Percentiles rank a stretch among this genome's conserved stretches.
These are phyloP conservation scores for Geotrichum phurueaensis DNA, from an alignment of 1,139 yeast species.

Conservation along the genomic window DNA sequence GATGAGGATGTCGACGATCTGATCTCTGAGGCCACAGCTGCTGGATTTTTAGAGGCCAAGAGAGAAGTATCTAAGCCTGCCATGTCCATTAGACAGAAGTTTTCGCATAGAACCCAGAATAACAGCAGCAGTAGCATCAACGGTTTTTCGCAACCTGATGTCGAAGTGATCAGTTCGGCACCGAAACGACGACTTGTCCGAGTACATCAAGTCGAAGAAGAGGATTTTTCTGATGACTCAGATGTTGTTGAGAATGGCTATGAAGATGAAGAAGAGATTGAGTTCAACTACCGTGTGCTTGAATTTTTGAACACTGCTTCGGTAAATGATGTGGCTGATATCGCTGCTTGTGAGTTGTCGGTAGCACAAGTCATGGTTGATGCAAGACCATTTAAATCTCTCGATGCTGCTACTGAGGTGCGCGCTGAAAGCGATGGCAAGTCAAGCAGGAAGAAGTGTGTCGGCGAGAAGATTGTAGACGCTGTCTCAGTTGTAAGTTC, in stretches of 20 bases:
- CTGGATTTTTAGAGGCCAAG: conserved; percentile 24
- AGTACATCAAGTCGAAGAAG: conserved; percentile 9
- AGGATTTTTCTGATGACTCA: conserved; percentile 15
- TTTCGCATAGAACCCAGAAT: conserved; percentile 21
- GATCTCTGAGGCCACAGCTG: conserved; percentile 5
- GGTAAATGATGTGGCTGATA: conserved; percentile 69
- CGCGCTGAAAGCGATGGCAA: conserved; percentile 33
- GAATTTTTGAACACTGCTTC: conserved; percentile 76
- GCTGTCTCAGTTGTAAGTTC: conserved; percentile 43
- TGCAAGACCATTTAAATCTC: conserved; percentile 60
- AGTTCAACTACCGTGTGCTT: conserved; percentile 60
- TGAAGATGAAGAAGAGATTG: conserved; percentile 40
- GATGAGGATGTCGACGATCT: conserved; percentile 8
- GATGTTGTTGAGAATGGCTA: conserved; percentile 29
- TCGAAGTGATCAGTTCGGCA: conserved; percentile 19
- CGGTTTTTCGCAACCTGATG: background rate
- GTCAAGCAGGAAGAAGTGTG: conserved; percentile 45
- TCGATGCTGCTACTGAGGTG: conserved; percentile 53
- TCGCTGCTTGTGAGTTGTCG: conserved; percentile 64
- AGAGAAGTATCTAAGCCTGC: conserved; percentile 31
- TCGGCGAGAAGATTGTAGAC: conserved; percentile 73
- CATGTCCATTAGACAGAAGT: conserved; percentile 36
- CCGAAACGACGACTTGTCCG: conserved; percentile 21
- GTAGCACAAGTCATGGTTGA: conserved; percentile 57
- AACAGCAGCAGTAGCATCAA: background rate